Base-by-base conservation (phyloP, 176 grass and related monocot genomes). In the Carex scoparia region DNA sequence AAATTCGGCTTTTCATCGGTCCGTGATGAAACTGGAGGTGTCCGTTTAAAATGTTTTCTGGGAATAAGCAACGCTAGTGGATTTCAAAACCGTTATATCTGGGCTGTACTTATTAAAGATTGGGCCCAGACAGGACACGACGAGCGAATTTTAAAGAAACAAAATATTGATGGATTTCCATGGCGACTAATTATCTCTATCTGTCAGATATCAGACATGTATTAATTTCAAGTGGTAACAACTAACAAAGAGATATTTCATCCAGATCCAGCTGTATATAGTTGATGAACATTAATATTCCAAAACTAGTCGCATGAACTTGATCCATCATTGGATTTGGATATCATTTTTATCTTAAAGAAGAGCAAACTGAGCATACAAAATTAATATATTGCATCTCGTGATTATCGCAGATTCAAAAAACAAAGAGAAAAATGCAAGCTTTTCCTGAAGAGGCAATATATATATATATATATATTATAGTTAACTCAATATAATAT, bases 381-480 rank as follows among this genome's bases (percentile, higher is more conserved):
- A 33, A 33, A 13, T 71, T 44, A 71, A 44, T 46, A 10, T 71
- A 71, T 71, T 18, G 38, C 16, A 44, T 71, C 35, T 79, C 5
- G 79, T 63, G 30, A 81, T 62, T 9, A 81, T 40, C 18, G 35
- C 79, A 64, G 49, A 78, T 78, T 57, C 4, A 78, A 33, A 16
- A 51, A 53, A 49, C 11, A 53, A 5, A 56, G 16, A 56, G 1
- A 40, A 44, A 81, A 81, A 65, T 81, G 56, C 79, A 81, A 81
- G 58, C 57, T 62, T 64, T 81, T 81, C 79, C 40, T 30, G 28
- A 79, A 79, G 74, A 18, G 9, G 37, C 79, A 48, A 81, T 33
- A 27, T 65, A 64, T 46, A 23, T 23, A 23, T 23, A 23, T 23
- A 23, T 23, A 23, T 23, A 23, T 23, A 23, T 23, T 82, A 44